Conservation (phyloP, 257 asterid species). For the Nemophila menziesii region DNA sequence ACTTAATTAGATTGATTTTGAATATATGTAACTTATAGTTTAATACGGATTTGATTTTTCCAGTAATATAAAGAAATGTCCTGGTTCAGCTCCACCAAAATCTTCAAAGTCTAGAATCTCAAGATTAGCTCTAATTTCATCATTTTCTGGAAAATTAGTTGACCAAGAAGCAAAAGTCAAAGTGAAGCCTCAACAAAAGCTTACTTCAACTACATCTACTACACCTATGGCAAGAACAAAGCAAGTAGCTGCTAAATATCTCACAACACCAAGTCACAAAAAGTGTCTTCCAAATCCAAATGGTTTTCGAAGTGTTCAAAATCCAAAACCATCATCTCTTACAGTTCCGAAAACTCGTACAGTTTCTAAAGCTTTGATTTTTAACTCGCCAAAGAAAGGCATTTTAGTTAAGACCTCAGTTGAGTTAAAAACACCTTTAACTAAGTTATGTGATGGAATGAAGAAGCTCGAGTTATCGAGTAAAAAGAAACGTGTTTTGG, state of each 20-base stretch:
- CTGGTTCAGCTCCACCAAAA: constrained; percentile 83
- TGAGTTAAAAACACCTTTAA: constrained; percentile 44
- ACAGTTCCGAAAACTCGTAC: constrained; percentile 30
- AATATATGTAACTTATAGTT: background rate
- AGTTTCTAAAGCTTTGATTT: constrained; percentile 60
- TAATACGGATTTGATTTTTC: background rate
- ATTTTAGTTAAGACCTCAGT: constrained; percentile 39
- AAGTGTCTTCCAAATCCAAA: constrained; percentile 24
- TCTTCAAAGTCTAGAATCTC: constrained; percentile 53
- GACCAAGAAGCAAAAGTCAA: constrained; percentile 30
- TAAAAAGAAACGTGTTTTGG: constrained; percentile 39
- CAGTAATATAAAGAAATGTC: constrained; percentile 66
- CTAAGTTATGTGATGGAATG: constrained; percentile 54
- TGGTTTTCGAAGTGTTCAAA: constrained; percentile 64
- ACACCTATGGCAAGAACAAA: constrained; percentile 57
- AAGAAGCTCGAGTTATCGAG: constrained; percentile 61
- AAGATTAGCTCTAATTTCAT: constrained; percentile 42
- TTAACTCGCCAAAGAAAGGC: constrained; percentile 57
- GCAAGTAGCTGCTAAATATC: constrained; percentile 82
- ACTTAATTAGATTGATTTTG: background rate
- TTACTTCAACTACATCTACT: constrained; percentile 31
- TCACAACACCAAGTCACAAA: constrained; percentile 80
- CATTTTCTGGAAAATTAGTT: constrained; percentile 36
- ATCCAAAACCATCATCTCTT: constrained; percentile 28
- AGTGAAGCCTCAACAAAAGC: constrained; percentile 25